A percentile compares a stretch with the other conserved stretches of the same genome.
Conservation (phyloP, 805 yeast species). For the Pichia nanzhaoensis region DNA sequence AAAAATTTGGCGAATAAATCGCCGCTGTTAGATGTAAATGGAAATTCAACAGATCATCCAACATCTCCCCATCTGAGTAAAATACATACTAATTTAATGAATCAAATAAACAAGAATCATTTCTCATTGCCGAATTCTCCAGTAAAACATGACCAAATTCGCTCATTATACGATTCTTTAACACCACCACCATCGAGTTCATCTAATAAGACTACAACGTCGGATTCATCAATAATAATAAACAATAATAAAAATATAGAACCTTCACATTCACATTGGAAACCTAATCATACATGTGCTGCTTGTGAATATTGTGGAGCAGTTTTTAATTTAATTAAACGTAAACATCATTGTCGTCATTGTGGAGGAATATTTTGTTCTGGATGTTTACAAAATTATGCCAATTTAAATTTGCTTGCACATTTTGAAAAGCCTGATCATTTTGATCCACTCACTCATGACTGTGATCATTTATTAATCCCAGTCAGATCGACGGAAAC, state of each 20-base stretch:
- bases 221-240: not conserved
- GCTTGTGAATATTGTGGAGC: conserved; percentile 32
- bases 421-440: conserved; percentile 28
- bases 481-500: conserved; percentile 14
- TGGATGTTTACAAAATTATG: conserved; percentile 25
- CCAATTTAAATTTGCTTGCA: conserved; percentile 30
- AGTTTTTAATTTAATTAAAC: conserved; percentile 25
- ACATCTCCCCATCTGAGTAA: not conserved
- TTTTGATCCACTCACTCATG: not conserved
- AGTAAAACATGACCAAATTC: too few species aligned
- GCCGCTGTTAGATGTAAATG: not conserved
- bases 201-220: not conserved
- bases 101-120: not conserved
- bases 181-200: conserved; percentile 1
- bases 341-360: conserved; percentile 46
- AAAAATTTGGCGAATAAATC: too few species aligned
- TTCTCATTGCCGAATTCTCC: not conserved
- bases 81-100: conserved; percentile 5
- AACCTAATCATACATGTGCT: conserved; percentile 34
- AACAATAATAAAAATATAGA: conserved; percentile 24
- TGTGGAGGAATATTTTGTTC: conserved; percentile 44
- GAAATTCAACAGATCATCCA: not conserved
- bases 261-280: conserved; percentile 50
- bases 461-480: not conserved
- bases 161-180: not conserved